Evolutionary conservation across 148 eudicot species (phyloP), one percentile per base, ranked within the genome.

Genomic region (Heliosperma pusillum): DNA sequence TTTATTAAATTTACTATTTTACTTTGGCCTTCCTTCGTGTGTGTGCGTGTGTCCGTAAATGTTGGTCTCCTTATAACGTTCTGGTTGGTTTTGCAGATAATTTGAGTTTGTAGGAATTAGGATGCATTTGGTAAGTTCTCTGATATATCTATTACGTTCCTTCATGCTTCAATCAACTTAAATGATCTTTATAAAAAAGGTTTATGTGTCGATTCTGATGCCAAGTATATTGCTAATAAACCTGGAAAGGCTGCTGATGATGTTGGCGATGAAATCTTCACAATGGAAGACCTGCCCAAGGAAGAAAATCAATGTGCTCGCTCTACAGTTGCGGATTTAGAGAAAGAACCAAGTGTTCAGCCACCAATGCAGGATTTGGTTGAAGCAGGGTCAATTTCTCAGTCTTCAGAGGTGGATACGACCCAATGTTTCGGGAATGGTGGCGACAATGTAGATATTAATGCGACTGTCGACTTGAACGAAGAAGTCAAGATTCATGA

Each of bases 221-320:
- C 10, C 13, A 58, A 59, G 9, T 61, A 71, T 58, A 26, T 50
- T 74, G 47, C 64, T n/a, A 69, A 68, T 74, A 73, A 63, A 64
- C 62, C 10, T 74, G 69, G 47, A 40, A 59, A 19, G 17, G 33
- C 22, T 62, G 10, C 33, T 45, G 59, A 50, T 36, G 42, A 36
- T 36, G 42, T 36, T 36, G 42, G 42, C 42, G 42, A 36, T 44
- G 78, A 42, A 20, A 67, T 80, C 33, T 83, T 80, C 55, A 42
- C 22, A 21, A 74, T 83, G 76, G 86, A 80, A 20, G 86, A 80
- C 26, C 55, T 57, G 52, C 25, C 45, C 9, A 52, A 68, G 66
- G 73, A 62, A 69, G 81, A 70, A 42, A 63, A 68, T 69, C 26
- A 66, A 7, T 61, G 17, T 22, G 9, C 55, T 63, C 36, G 20